phyloP scores from a whole-genome alignment of 2,329 filamentous ascomycete species.

The Diplodia sapinea region DNA sequence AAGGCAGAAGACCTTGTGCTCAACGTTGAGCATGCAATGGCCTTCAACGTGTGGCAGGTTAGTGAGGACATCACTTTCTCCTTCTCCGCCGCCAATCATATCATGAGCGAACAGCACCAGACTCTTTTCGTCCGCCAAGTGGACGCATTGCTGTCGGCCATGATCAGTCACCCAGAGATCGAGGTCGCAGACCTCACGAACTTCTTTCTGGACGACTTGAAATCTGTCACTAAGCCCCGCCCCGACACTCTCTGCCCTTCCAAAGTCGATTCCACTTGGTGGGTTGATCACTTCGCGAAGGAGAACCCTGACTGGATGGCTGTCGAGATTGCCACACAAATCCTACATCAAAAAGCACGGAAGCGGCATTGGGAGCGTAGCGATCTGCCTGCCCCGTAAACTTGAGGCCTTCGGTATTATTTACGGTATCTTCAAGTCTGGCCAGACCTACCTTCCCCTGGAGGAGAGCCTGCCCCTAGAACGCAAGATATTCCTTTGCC shows the following conservation, averaged over 20 bases:
- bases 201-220: slow-evolving; percentile 46
- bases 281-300: slow-evolving; percentile 68
- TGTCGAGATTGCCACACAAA: slow-evolving; percentile 68
- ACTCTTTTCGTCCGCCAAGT: slow-evolving; percentile 41
- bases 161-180: slow-evolving; percentile 40
- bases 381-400: slow-evolving; percentile 77
- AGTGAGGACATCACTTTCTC: slow-evolving; percentile 37
- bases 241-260: slow-evolving; percentile 61
- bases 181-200: slow-evolving; percentile 37
- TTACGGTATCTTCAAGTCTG: slow-evolving; percentile 46
- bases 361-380: slow-evolving; percentile 58
- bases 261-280: slow-evolving; percentile 70
- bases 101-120: slow-evolving; percentile 41
- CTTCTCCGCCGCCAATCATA: slow-evolving; percentile 37
- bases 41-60: slow-evolving; percentile 46
- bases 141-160: slow-evolving; percentile 40
- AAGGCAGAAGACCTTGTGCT: slow-evolving; percentile 44
- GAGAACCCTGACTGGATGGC: slow-evolving; percentile 65
- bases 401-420: slow-evolving; percentile 76
- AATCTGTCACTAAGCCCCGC: slow-evolving; percentile 68
- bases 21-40: slow-evolving; percentile 51
- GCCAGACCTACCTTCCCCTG: slow-evolving; percentile 45
- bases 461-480: slow-evolving; percentile 47
- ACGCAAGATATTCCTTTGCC: slow-evolving; percentile 44
- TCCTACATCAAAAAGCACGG: slow-evolving; percentile 51